phyloP scores from a whole-genome alignment of 2,329 filamentous ascomycete genomes.

The Cercospora zeina region DNA sequence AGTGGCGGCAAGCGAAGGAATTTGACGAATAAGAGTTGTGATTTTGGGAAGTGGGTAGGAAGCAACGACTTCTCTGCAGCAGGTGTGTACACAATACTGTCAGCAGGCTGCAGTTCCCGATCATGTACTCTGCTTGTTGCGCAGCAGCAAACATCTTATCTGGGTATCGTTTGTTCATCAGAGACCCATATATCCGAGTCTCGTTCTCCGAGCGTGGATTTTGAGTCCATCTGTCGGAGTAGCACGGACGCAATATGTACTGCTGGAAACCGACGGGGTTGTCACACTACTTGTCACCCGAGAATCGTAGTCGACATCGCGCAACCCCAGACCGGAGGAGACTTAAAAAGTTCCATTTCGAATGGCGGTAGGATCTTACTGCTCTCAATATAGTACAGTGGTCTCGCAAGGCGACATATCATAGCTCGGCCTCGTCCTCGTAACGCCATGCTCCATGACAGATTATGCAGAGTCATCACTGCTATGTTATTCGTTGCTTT shows the following conservation, averaged over 20 bases:
- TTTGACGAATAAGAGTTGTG: not conserved
- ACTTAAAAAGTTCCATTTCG: not conserved
- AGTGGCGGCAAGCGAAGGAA: not conserved
- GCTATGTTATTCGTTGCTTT: slow-evolving; percentile 9
- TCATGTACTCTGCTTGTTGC: too few species aligned
- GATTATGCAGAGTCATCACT: slow-evolving; percentile 17
- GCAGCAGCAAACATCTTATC: too few species aligned
- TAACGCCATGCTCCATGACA: slow-evolving; percentile 24
- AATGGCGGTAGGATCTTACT: not conserved
- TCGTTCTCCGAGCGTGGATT: not conserved
- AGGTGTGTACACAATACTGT: too few species aligned
- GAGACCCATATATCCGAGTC: not conserved
- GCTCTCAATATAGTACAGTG: slow-evolving; percentile 14
- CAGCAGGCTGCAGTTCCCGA: too few species aligned
- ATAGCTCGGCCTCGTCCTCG: slow-evolving; percentile 13
- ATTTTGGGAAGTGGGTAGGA: too few species aligned
- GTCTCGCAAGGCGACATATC: slow-evolving; percentile 7
- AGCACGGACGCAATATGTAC: not conserved
- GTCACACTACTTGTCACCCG: not conserved
- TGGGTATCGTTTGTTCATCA: not conserved
- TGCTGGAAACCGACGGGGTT: not conserved
- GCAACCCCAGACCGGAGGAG: not conserved
- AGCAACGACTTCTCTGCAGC: too few species aligned
- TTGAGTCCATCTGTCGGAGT: not conserved
- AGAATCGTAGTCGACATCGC: not conserved